phyloP scores from a whole-genome alignment of 1,284 basidiomycete genomes.

The Neotropicomus parvogracilis region DNA sequence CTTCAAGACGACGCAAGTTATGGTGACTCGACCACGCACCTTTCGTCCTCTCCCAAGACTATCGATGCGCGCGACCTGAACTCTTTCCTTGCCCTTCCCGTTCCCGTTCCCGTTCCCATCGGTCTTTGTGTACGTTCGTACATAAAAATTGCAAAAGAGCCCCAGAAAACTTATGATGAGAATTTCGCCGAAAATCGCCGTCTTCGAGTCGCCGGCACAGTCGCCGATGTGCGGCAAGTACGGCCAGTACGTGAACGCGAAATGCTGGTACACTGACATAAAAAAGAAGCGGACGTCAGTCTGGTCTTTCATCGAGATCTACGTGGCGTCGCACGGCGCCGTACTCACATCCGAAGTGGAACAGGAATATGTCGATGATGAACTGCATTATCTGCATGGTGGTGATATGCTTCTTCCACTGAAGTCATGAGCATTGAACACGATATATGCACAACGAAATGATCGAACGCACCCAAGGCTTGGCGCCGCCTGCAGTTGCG shows the following conservation, averaged over 20 bases:
- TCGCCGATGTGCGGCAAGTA: constrained; percentile 67
- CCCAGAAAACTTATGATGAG: constrained; percentile 86
- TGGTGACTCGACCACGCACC: constrained; percentile 4
- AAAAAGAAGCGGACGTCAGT: constrained; percentile 10
- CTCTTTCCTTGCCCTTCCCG: not conserved
- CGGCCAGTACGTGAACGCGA: constrained; percentile 61
- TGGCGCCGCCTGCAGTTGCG: constrained; percentile 88
- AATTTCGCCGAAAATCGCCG: constrained; percentile 82
- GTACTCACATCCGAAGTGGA: constrained; percentile 87
- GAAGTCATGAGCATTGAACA: constrained; percentile 4
- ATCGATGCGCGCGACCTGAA: not conserved
- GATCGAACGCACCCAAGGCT: constrained; percentile 73
- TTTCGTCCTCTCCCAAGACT: not conserved
- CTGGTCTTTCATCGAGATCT: not conserved
- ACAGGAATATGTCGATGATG: constrained; percentile 80
- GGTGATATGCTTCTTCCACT: constrained; percentile 97
- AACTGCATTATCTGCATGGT: constrained; percentile 95
- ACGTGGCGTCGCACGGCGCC: not conserved
- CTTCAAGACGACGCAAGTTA: not conserved
- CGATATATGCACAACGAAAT: constrained; percentile 3
- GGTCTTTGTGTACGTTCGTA: constrained; percentile 70
- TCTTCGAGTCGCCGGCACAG: constrained; percentile 84
- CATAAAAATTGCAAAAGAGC: constrained; percentile 88
- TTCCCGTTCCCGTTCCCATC: not conserved
- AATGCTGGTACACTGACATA: constrained; percentile 75